Percentiles rank a stretch among this genome's conserved stretches.
These are phyloP conservation scores for Vigna trinervia DNA, from an alignment of 306 rosid genomes.

Conservation along the genomic window DNA sequence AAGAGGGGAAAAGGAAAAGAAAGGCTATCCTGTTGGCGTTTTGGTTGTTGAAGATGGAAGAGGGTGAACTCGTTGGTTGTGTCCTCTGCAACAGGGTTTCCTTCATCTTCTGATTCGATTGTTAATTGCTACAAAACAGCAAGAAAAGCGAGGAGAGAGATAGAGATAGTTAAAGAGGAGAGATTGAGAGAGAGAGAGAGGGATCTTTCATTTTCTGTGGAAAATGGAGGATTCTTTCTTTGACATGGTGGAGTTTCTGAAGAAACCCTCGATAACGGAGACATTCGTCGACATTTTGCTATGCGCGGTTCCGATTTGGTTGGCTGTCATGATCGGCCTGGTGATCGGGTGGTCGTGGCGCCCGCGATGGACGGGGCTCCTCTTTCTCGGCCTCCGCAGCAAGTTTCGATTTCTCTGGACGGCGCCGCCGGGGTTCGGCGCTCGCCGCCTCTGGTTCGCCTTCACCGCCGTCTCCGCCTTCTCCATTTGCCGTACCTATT, in stretches of 20 bases:
- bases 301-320: slow-evolving; percentile 97
- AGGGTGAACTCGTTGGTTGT: slow-evolving; percentile 37
- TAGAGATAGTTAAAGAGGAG: neutral
- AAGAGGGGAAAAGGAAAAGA: neutral
- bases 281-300: slow-evolving; percentile 95
- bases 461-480: slow-evolving; percentile 92
- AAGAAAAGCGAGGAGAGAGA: neutral
- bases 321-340: slow-evolving; percentile 94
- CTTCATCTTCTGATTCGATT: slow-evolving; percentile 36
- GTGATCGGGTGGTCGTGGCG: slow-evolving; percentile 97
- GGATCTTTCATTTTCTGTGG: slow-evolving; percentile 26
- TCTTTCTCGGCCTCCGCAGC: slow-evolving; percentile 91
- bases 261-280: slow-evolving; percentile 82
- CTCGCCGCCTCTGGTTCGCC: slow-evolving; percentile 92
- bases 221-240: slow-evolving; percentile 74
- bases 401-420: slow-evolving; percentile 89
- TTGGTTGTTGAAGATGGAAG: slow-evolving; percentile 39
- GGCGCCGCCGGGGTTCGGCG: slow-evolving; percentile 96
- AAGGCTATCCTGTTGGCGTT: neutral
- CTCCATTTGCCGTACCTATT: slow-evolving; percentile 78
- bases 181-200: neutral
- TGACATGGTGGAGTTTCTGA: slow-evolving; percentile 74
- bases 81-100: slow-evolving; percentile 12
- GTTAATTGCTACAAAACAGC: neutral
- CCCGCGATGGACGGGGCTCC: slow-evolving; percentile 92